Evolutionary conservation across 164 flowering plant genomes (phyloP), one percentile per base, ranked within the genome.

Genomic region (Chimonanthus praecox): DNA sequence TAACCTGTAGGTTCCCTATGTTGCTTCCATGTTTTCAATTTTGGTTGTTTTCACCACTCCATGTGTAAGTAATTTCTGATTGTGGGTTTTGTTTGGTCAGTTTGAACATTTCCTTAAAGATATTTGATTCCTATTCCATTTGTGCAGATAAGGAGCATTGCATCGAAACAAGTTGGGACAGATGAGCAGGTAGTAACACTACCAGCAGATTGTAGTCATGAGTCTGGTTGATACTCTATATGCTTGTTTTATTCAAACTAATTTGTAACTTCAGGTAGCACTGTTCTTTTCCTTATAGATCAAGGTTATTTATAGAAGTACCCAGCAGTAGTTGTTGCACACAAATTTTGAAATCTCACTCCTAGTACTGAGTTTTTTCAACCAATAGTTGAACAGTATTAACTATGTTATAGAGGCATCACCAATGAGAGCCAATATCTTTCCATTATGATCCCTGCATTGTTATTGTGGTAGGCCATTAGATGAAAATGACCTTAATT

Each of bases 141-240:
- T 75, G 9, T 80, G 78, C 88, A 94, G 99, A 44, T 91, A 60
- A 82, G 92, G 58, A 91, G 91, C 83, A 94, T 92, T 75, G 94
- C 78, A 45, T 92, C 99, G 7, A 94, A 90, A 78, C 94, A 92
- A 87, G 91, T 88, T 66, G 90, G 97, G 1, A 85, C 97, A 5
- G 70, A 77, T 58, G 95, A 92, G 73, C 99, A 94, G 97, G 98
- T 92, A 82, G 61, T 60, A 68, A 10, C 65, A 61, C 9, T 65
- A 15, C 61, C 20, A 60, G 46, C 33, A 33, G 33, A 33, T 33
- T 66, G 47, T 44, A 66, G 18, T 62, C n/a, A 66, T n/a, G 45
- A 66, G 43, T 43, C 60, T 54, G 16, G 60, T 54, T 54, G 60
- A 7, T 54, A 54, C 60, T 54, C 16, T 0, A 54, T 54, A 54